Base-by-base conservation (phyloP, 192 early-diverging fungal species). In the Chytriomyces sp. region DNA sequence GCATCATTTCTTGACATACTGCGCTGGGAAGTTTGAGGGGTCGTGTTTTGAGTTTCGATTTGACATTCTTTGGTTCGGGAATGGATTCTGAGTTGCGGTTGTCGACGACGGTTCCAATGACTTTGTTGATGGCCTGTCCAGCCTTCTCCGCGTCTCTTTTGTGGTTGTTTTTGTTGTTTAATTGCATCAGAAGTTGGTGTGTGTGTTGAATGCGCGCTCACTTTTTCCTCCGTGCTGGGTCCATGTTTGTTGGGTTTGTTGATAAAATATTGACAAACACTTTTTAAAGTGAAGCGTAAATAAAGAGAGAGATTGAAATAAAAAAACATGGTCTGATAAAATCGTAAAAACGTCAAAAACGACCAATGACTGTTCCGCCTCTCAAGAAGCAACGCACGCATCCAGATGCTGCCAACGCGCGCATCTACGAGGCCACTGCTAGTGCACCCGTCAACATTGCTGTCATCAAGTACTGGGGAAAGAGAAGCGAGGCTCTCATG, bases 401-500 rank as follows among this genome's bases (percentile, higher is more conserved):
- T 2, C 28, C 28, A 35, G 28, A 35, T 0, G 2, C 28, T 35
- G 20, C 1, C 28, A 67, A 9, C 18, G 28, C 71, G 48, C 28
- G 53, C 13, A 24, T 24, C 9, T 24, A 47, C 73, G 85, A 88
- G 70, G 92, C 92, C 9, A 99, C 98, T 49, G 93, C 93, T 80
- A 93, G 94, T 16, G 94, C 96, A 6, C 98, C 98, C 64, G 97
- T 99, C 77, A 99, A 99, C 86, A 99, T 99, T 83, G 98, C 98
- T 49, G 96, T 98, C 50, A 92, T 99, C 86, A 98, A 98, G 89
- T 98, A 98, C 85, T 98, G 96, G 97, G 98, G 97, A 71, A 99
- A 99, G 89, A 91, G 97, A 61, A 92, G 96, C 79, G 90, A 91
- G 48, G 80, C 86, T 46, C 88, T 98, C 64, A 94, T 97, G 78